phyloP scores from a whole-genome alignment of 78 protist genomes.

The Anaeramoeba flamelloides region DNA sequence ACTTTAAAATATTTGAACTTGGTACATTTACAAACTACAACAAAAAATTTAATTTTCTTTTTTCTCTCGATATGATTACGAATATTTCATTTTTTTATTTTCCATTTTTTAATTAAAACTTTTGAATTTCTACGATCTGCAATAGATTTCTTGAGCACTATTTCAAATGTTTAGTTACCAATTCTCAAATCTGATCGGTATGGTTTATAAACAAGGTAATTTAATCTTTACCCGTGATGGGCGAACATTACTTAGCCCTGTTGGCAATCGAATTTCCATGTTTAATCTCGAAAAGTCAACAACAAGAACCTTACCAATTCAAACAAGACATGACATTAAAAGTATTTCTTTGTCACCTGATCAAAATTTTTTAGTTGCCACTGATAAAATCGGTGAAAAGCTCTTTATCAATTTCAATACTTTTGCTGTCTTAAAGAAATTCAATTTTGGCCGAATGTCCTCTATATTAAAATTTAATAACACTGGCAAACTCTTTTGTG shows the following conservation, averaged over 20 bases:
- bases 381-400: not conserved
- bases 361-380: not conserved
- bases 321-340: not conserved
- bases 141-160: too few species aligned
- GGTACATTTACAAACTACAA: too few species aligned
- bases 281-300: slow-evolving; percentile 48
- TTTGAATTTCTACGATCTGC: too few species aligned
- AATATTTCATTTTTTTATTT: too few species aligned
- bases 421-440: not conserved
- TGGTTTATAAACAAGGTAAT: slow-evolving; percentile 67
- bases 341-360: not conserved
- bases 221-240: slow-evolving; percentile 74
- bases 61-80: too few species aligned
- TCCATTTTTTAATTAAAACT: too few species aligned
- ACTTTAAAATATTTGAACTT: too few species aligned
- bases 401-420: not conserved
- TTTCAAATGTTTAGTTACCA: not conserved
- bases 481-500: not conserved
- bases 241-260: slow-evolving; percentile 53
- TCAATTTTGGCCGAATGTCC: not conserved
- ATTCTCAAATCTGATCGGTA: slow-evolving; percentile 56
- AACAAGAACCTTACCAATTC: not conserved
- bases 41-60: too few species aligned
- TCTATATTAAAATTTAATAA: not conserved
- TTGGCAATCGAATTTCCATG: slow-evolving; percentile 71